Conservation (phyloP, 2,329 filamentous ascomycete genomes). For the Coniochaeta ligniaria region DNA sequence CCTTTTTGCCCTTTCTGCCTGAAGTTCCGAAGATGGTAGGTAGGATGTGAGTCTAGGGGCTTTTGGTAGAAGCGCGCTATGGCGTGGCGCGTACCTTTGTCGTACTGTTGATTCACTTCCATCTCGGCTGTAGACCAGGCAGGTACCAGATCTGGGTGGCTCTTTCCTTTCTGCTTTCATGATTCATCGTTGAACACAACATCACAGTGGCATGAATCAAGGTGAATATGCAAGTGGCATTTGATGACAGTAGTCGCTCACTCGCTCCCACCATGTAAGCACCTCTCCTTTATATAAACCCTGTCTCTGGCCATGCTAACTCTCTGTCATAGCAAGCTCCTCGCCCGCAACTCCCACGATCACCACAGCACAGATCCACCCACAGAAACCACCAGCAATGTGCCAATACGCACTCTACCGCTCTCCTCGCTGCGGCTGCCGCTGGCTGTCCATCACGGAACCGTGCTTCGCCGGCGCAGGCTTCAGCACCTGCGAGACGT, state of each 20-base stretch:
- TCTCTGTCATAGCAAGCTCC: no score
- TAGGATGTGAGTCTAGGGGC: no score
- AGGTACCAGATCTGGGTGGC: background rate
- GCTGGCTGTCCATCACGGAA: slow-evolving; percentile 39
- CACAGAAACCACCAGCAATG: slow-evolving; percentile 24
- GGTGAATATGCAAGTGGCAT: background rate
- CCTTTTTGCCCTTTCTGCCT: no score
- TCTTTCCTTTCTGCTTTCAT: background rate
- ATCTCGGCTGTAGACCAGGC: background rate
- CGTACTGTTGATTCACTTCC: background rate
- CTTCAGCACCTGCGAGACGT: slow-evolving; percentile 41
- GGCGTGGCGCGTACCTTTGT: background rate
- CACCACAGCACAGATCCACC: background rate
- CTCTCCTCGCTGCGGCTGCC: slow-evolving; percentile 42
- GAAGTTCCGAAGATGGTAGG: no score
- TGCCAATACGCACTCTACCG: slow-evolving; percentile 40
- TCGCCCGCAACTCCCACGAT: no score
- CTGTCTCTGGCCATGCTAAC: background rate
- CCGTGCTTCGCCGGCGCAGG: slow-evolving; percentile 42
- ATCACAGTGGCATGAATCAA: background rate
- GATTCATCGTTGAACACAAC: background rate
- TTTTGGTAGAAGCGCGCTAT: background rate
- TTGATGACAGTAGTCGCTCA: background rate
- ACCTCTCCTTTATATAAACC: background rate
- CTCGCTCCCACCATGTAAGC: background rate